phyloP scores from a whole-genome alignment of 768 basidiomycete species.

The Podaxis rugospora region DNA sequence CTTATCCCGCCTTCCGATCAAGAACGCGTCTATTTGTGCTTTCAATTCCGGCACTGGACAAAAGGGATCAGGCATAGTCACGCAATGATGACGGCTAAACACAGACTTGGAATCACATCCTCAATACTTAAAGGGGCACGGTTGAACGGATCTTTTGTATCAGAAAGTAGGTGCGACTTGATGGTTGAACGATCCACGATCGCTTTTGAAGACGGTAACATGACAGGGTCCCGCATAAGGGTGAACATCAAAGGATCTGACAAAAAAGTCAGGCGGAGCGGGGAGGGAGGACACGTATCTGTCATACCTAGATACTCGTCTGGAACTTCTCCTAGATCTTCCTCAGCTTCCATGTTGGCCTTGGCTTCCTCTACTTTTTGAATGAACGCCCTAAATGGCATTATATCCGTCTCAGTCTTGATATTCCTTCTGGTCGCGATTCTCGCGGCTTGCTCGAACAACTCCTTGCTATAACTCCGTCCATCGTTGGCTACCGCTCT shows the following conservation, averaged over 20 bases:
- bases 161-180: constrained; percentile 90
- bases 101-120: constrained; percentile 72
- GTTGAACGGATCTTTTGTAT: constrained; percentile 94
- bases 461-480: constrained; percentile 78
- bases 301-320: constrained; percentile 89
- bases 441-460: constrained; percentile 76
- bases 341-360: constrained; percentile 78
- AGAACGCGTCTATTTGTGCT: constrained; percentile 66
- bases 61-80: constrained; percentile 2
- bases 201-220: constrained; percentile 74
- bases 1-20: constrained; percentile 51
- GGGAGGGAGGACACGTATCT: constrained; percentile 6
- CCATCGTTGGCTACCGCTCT: constrained; percentile 91
- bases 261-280: background rate
- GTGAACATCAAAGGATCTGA: constrained; percentile 87
- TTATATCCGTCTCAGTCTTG: constrained; percentile 77
- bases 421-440: constrained; percentile 59
- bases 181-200: constrained; percentile 89
- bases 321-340: constrained; percentile 88
- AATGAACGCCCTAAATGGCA: constrained; percentile 64
- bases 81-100: background rate
- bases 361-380: constrained; percentile 81
- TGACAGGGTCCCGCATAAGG: constrained; percentile 94
- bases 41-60: constrained; percentile 63
- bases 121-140: constrained; percentile 75